Percentiles rank a stretch among this genome's conserved stretches.
phyloP scores from a whole-genome alignment of 805 yeast species.

The Nakazawaea wickerhamii region DNA sequence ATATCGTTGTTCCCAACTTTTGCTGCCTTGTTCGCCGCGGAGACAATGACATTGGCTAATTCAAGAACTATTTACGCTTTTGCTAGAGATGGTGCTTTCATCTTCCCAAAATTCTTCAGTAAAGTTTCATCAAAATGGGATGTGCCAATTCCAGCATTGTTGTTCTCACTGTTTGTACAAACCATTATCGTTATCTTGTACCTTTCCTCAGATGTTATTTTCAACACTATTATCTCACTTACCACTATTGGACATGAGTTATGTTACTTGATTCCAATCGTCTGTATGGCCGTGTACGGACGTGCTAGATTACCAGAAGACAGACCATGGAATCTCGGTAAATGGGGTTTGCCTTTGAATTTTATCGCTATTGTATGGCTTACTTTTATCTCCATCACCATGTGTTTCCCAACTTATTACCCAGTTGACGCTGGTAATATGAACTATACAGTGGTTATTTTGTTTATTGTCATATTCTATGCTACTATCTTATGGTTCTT shows the following conservation, averaged over 20 bases:
- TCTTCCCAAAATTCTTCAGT: constrained; percentile 26
- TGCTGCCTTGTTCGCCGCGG: constrained; percentile 21
- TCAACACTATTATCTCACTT: constrained; percentile 28
- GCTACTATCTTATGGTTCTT: constrained; percentile 21
- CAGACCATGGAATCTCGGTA: constrained; percentile 24
- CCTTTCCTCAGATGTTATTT: constrained; percentile 26
- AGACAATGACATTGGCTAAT: constrained; percentile 27
- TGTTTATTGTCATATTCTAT: constrained; percentile 20
- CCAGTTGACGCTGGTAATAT: constrained; percentile 22
- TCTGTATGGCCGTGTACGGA: constrained; percentile 20
- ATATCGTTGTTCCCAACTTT: constrained; percentile 21
- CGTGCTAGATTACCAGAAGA: constrained; percentile 18
- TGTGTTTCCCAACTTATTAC: constrained; percentile 21
- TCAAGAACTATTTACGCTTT: constrained; percentile 29
- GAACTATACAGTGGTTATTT: constrained; percentile 24
- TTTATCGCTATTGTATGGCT: constrained; percentile 19
- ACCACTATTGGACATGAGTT: constrained; percentile 27
- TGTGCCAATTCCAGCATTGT: constrained; percentile 25
- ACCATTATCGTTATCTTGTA: constrained; percentile 25
- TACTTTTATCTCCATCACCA: constrained; percentile 19
- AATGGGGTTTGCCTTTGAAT: constrained; percentile 18
- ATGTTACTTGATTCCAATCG: constrained; percentile 27
- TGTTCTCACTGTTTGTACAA: constrained; percentile 22
- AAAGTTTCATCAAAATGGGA: constrained; percentile 21
- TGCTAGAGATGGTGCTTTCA: constrained; percentile 30